These are phyloP conservation scores for Calonectria hawksworthii DNA, from an alignment of 2,329 filamentous ascomycete genomes.

Conservation along the genomic window DNA sequence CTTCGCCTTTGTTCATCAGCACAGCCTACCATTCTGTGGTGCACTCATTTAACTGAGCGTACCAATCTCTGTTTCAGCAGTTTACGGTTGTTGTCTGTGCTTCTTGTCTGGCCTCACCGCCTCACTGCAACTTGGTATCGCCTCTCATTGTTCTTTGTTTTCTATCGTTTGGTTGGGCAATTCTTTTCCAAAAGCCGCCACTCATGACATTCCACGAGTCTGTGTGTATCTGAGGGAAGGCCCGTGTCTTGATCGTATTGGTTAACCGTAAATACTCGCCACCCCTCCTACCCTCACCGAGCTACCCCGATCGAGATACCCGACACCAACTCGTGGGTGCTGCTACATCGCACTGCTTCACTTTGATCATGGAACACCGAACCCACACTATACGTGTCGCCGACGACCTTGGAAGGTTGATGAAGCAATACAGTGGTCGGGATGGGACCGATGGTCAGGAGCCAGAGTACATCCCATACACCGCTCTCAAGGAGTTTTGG, in stretches of 20 bases:
- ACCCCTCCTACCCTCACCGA: not conserved
- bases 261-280: not conserved
- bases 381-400: not conserved
- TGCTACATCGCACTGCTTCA: not conserved
- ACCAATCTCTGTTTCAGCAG: not conserved
- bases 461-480: not conserved
- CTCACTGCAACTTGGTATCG: not conserved
- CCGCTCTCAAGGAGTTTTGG: not conserved
- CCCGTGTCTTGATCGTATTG: not conserved
- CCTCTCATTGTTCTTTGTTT: too few relatives aligned
- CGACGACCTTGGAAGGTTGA: not conserved
- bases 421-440: not conserved
- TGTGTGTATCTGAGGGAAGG: not conserved
- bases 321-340: not conserved
- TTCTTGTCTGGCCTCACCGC: not conserved
- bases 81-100: not conserved
- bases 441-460: not conserved
- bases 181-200: not conserved
- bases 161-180: not conserved
- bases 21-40: not conserved
- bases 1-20: not conserved
- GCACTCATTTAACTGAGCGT: not conserved
- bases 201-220: not conserved
- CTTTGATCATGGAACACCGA: not conserved
- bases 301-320: not conserved